Evolutionary conservation across 2,329 filamentous ascomycete genomes (phyloP).

Genomic region (Ophiobolus disseminans): DNA sequence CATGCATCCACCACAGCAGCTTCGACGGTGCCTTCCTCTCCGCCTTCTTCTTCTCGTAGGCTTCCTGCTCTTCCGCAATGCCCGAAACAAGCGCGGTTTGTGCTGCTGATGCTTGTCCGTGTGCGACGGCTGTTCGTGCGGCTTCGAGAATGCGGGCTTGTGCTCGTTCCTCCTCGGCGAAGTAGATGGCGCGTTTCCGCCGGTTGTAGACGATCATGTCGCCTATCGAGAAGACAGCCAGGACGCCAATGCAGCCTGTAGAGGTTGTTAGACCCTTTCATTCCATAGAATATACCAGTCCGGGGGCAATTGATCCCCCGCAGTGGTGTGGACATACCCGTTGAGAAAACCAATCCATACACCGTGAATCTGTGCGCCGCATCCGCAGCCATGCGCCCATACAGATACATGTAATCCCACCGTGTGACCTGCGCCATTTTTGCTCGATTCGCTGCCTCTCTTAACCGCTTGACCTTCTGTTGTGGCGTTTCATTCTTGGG

Average conservation of each 20-base stretch:
- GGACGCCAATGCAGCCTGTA: conserved; percentile 64
- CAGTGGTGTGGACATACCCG: conserved; percentile 54
- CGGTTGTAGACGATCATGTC: conserved; percentile 74
- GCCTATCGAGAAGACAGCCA: conserved; percentile 69
- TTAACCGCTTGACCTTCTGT: conserved; percentile 61
- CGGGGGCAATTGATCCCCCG: conserved; percentile 16
- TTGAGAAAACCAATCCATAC: conserved; percentile 66
- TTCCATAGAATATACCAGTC: background rate
- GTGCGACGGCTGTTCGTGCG: conserved; percentile 52
- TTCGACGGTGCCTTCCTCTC: conserved; percentile 39
- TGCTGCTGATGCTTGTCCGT: conserved; percentile 57
- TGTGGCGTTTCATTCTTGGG: conserved; percentile 59
- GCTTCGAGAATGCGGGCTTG: conserved; percentile 51
- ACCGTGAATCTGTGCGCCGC: conserved; percentile 67
- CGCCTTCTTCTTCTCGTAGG: conserved; percentile 46
- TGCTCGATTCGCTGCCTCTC: conserved; percentile 57
- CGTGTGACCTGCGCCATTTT: conserved; percentile 59
- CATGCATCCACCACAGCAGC: conserved; percentile 46
- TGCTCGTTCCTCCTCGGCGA: conserved; percentile 59
- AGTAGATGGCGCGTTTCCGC: conserved; percentile 67
- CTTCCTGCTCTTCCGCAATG: conserved; percentile 69
- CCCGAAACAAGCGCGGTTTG: conserved; percentile 60
- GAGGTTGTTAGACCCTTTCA: conserved; percentile 13
- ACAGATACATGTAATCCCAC: conserved; percentile 57
- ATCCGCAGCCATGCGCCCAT: conserved; percentile 59